Conservation (phyloP, 108 stramenopile species). For the Bacterosira constricta region DNA sequence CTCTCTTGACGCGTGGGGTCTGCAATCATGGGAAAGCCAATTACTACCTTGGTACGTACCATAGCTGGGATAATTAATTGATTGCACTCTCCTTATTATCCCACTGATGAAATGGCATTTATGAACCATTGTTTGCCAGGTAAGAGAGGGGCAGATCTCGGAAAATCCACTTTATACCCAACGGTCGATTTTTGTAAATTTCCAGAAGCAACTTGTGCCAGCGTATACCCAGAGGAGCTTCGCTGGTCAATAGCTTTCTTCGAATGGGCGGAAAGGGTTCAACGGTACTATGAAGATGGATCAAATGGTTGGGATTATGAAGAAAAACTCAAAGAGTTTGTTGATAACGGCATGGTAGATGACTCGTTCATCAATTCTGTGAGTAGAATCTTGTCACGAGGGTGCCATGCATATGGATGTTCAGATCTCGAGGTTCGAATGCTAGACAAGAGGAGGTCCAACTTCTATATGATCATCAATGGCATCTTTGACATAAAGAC, state of each 20-base stretch:
- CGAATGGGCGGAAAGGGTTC: constrained; percentile 25
- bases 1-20: constrained; percentile 14
- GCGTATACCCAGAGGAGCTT: not conserved
- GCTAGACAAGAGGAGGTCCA: constrained; percentile 2
- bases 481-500: not conserved
- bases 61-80: too few species aligned
- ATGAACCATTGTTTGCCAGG: too few species aligned
- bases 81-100: too few species aligned
- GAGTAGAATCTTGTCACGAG: constrained; percentile 1
- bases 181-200: constrained; percentile 18
- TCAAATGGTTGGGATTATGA: constrained; percentile 5
- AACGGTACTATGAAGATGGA: not conserved
- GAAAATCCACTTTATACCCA: not conserved
- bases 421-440: constrained; percentile 5
- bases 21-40: constrained; percentile 51
- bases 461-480: constrained; percentile 5
- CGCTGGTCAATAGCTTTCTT: constrained; percentile 11
- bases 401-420: constrained; percentile 1
- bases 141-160: constrained; percentile 3
- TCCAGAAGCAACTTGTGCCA: constrained; percentile 15
- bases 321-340: constrained; percentile 1
- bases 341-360: constrained; percentile 24
- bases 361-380: constrained; percentile 5
- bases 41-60: constrained; percentile 57
- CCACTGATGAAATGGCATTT: too few species aligned